Base-by-base conservation (phyloP, 306 rosid genomes). In the Rosa lucieae region DNA sequence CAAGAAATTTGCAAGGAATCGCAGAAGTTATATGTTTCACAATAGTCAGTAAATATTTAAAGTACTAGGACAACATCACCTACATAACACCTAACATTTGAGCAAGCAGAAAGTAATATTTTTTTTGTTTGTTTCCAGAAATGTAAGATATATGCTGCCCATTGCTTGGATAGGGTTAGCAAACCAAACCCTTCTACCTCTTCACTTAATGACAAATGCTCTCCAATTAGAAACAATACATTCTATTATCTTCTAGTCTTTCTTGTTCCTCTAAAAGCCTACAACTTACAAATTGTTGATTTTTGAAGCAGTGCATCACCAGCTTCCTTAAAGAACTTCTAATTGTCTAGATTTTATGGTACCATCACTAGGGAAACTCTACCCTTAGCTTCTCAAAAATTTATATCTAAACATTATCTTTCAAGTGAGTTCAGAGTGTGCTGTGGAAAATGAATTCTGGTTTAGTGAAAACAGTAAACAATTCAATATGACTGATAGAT, bases 1-100 rank as follows among this genome's bases (percentile, higher is more conserved):
- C 26, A 77, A 82, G 20, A 79, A 73, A 46, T 67, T 53, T 49
- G 63, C 61, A 75, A 42, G 18, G 63, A 77, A 80, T 51, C 49
- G 42, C 5, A 67, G 74, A 69, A 46, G 75, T 63, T 21, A 15
- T 56, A 68, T 35, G n/a, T 40, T 56, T n/a, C 39, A 39, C 44
- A 32, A 12, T 53, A 29, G 11, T 52, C 29, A 49, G 23, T 29
- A 52, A 3, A 51, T 11, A 35, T 37, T 5, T 10, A 32, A 72
- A 72, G 65, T 35, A 2, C 10, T 1, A 17, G 7, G 18, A 35
- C 3, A 51, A 49, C 46, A 51, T 14, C 76, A 51, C 42, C 51
- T 51, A 5, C 46, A 32, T 35, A 67, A 20, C 26, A 42, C 72
- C 72, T 8, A n/a, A 42, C 70, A 67, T 67, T 21, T n/a, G 21